Base-by-base conservation (phyloP, 108 stramenopile species). In the Cylindrotheca closterium region DNA sequence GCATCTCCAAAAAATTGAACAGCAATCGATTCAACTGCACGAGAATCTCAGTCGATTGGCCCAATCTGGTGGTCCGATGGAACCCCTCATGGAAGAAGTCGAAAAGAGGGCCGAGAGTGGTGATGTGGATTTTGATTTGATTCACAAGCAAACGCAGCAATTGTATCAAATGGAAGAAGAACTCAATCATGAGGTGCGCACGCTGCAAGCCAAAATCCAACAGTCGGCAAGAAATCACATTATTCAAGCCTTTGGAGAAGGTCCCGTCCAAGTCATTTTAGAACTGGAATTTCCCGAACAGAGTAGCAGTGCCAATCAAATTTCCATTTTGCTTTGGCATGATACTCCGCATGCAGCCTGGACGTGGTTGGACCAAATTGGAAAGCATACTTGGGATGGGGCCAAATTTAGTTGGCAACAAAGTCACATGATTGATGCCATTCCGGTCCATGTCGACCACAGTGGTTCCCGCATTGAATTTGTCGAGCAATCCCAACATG, bases 301-400 rank as follows among this genome's bases (percentile, higher is more conserved):
- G 34, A 32, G 21, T 8, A 49, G 27, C n/a, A 29, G 51, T 21
- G 48, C 51, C n/a, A 23, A 69, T 27, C 27, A 19, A 31, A 70
- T 83, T 27, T 55, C 65, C 29, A 83, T 83, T 37, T 25, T 65
- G 32, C 61, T 83, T 34, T 79, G 68, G 66, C 68, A 74, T 45
- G 78, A 78, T 45, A 77, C 82, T 0, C 82, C 82, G 10, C 82
- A 83, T 55, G 77, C 82, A 12, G 72, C 71, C 4, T 83, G 82
- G 82, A 76, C 71, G 19, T 70, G 63, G 57, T 32, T 83, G 21
- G 68, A 83, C 25, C 82, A 83, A 55, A 79, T 83, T 30, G 50
- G 52, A 69, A 67, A 67, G 24, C 55, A 67, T 17, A 47, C 63
- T 4, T 83, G 82, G 82, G 66, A 75, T 42, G 76, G 67, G 4